Percentiles rank a stretch among this genome's conserved stretches.
phyloP scores from a whole-genome alignment of 495 filamentous ascomycete species.

The Hypoxylon lienhwacheense region DNA sequence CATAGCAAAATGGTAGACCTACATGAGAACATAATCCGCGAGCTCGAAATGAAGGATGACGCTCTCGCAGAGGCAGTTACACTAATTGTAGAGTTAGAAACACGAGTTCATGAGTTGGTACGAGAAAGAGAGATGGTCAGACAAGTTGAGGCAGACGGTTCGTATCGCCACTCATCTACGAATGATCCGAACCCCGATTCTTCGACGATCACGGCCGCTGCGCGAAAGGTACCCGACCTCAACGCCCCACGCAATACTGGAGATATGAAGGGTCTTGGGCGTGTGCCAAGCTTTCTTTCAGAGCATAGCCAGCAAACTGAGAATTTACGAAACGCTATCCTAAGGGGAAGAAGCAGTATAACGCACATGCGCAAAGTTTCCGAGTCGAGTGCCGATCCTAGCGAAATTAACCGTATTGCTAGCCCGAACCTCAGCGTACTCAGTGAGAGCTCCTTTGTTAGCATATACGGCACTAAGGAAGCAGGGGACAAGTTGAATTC shows the following conservation, averaged over 20 bases:
- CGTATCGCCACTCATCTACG: constrained; percentile 30
- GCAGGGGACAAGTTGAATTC: constrained; percentile 26
- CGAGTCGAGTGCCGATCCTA: constrained; percentile 43
- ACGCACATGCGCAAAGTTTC: constrained; percentile 44
- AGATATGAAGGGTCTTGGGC: constrained; percentile 41
- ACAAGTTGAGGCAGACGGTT: constrained; percentile 40
- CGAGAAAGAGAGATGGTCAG: constrained; percentile 48
- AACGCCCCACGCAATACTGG: constrained; percentile 13
- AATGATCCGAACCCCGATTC: constrained; percentile 11
- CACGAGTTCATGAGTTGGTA: constrained; percentile 60
- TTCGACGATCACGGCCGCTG: constrained; percentile 5
- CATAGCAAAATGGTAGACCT: constrained; percentile 45
- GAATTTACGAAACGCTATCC: constrained; percentile 65
- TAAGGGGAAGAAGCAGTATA: constrained; percentile 50
- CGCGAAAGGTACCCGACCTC: constrained; percentile 28
- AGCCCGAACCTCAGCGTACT: constrained; percentile 75
- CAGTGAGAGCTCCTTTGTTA: constrained; percentile 77
- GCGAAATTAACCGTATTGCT: constrained; percentile 42
- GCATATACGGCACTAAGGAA: constrained; percentile 59
- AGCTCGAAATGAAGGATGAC: constrained; percentile 74
- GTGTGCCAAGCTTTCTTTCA: constrained; percentile 69
- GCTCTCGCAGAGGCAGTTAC: constrained; percentile 81
- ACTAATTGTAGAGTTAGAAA: constrained; percentile 75
- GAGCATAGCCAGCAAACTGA: constrained; percentile 64
- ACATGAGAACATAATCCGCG: constrained; percentile 52